Percentiles rank a stretch among this genome's conserved stretches.
These are phyloP conservation scores for Ascochyta fabae DNA, from an alignment of 2,329 filamentous ascomycete genomes.

Conservation along the genomic window DNA sequence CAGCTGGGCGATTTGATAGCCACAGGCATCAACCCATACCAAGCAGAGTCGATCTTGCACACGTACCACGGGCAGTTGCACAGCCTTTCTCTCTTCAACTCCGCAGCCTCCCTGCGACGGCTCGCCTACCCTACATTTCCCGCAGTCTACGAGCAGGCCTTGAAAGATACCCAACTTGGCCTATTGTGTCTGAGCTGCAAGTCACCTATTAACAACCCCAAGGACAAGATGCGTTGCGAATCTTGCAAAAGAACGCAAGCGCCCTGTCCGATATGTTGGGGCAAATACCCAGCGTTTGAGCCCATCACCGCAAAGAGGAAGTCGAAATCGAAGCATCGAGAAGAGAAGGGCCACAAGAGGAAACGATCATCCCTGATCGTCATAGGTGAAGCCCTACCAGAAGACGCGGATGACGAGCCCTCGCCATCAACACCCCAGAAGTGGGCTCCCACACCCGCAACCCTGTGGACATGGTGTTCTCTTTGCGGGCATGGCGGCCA, in stretches of 20 bases:
- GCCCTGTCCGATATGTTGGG: conserved; percentile 54
- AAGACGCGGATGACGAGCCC: conserved; percentile 22
- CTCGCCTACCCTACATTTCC: conserved; percentile 62
- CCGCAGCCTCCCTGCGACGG: conserved; percentile 63
- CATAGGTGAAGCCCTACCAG: conserved; percentile 7
- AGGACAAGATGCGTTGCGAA: conserved; percentile 59
- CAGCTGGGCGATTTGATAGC: conserved; percentile 50
- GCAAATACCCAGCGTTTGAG: conserved; percentile 52
- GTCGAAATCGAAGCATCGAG: conserved; percentile 19
- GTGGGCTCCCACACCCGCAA: conserved; percentile 35
- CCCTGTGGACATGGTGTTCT: conserved; percentile 64
- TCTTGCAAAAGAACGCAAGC: conserved; percentile 55
- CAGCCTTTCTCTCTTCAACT: conserved; percentile 55
- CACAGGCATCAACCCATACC: conserved; percentile 56
- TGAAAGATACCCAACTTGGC: conserved; percentile 61
- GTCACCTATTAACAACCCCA: conserved; percentile 61
- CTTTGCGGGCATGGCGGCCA: conserved; percentile 68
- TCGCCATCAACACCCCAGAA: conserved; percentile 34
- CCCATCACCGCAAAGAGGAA: conserved; percentile 40
- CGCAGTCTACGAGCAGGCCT: conserved; percentile 62
- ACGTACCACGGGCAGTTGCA: conserved; percentile 64
- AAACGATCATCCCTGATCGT: conserved; percentile 38
- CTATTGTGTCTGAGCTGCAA: conserved; percentile 64
- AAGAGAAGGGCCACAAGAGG: conserved; percentile 32
- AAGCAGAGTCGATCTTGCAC: conserved; percentile 62